Conservation (phyloP, 306 rosid genomes). For the Cicer cuneatum region DNA sequence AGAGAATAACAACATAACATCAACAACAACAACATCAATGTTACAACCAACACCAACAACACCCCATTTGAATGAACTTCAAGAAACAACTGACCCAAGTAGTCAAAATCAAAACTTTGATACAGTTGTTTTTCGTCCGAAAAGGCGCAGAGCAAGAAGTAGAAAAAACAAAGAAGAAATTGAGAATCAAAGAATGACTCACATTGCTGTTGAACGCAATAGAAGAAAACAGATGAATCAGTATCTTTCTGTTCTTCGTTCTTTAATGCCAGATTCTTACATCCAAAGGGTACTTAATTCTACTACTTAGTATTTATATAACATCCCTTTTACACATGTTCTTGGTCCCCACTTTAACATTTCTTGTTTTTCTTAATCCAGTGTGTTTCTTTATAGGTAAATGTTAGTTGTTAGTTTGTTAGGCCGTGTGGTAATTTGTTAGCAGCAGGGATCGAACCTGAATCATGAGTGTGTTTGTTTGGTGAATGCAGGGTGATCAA, state of each 20-base stretch:
- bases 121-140: slow-evolving; percentile 49
- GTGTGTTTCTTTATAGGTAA: no score
- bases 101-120: slow-evolving; percentile 43
- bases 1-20: slow-evolving; percentile 18
- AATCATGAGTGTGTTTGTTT: not conserved
- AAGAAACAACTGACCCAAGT: slow-evolving; percentile 41
- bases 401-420: no score
- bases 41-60: no score
- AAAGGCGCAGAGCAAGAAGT: slow-evolving; percentile 73
- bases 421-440: no score
- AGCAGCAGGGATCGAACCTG: no score
- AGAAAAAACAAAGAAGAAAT: slow-evolving; percentile 85
- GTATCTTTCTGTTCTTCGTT: slow-evolving; percentile 86
- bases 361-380: not conserved
- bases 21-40: no score
- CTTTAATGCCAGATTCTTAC: slow-evolving; percentile 89
- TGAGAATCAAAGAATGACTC: slow-evolving; percentile 97
- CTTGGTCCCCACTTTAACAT: not conserved
- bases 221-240: slow-evolving; percentile 92
- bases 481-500: slow-evolving; percentile 79
- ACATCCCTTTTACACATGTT: not conserved
- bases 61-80: slow-evolving; percentile 47
- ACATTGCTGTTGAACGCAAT: slow-evolving; percentile 94
- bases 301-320: not conserved
- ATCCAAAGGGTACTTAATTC: slow-evolving; percentile 79